Evolutionary conservation across 306 rosid species (phyloP).

Genomic region (Echinosophora koreensis): DNA sequence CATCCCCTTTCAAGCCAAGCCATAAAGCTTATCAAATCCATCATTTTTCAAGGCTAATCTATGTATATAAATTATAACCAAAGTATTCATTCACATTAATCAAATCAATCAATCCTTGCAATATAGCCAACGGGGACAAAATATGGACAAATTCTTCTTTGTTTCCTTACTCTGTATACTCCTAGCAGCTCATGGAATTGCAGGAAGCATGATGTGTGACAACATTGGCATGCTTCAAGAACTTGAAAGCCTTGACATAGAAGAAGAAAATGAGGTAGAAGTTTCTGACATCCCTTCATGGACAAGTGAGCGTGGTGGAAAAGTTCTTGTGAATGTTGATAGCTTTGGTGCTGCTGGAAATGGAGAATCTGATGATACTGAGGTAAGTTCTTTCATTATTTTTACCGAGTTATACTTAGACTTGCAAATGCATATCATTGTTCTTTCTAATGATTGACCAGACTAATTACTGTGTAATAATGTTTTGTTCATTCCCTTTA

Average conservation of each 20-base stretch:
- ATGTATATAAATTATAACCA: slow-evolving; percentile 73
- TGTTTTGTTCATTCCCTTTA: slow-evolving; percentile 43
- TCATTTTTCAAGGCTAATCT: slow-evolving; percentile 70
- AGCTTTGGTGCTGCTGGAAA: slow-evolving; percentile 89
- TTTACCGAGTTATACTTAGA: not conserved
- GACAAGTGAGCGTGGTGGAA: slow-evolving; percentile 83
- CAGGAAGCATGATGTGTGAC: slow-evolving; percentile 58
- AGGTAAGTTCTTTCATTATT: slow-evolving; percentile 56
- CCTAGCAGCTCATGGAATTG: slow-evolving; percentile 67
- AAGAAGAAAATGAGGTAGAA: slow-evolving; percentile 65
- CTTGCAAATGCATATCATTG: not conserved
- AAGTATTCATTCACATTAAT: slow-evolving; percentile 64
- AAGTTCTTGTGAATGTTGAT: slow-evolving; percentile 92
- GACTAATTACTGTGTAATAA: not conserved
- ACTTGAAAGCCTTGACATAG: slow-evolving; percentile 61
- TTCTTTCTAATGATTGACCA: not conserved
- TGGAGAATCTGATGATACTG: slow-evolving; percentile 87
- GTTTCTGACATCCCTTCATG: slow-evolving; percentile 68
- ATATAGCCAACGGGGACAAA: slow-evolving; percentile 46
- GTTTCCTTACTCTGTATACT: slow-evolving; percentile 63
- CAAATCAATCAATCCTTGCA: slow-evolving; percentile 65
- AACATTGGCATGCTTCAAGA: slow-evolving; percentile 61
- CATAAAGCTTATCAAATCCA: slow-evolving; percentile 69
- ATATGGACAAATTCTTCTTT: slow-evolving; percentile 71
- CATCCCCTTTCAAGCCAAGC: slow-evolving; percentile 99